Evolutionary conservation across 345 rosid genomes (phyloP).

Genomic region (Salix arbutifolia): DNA sequence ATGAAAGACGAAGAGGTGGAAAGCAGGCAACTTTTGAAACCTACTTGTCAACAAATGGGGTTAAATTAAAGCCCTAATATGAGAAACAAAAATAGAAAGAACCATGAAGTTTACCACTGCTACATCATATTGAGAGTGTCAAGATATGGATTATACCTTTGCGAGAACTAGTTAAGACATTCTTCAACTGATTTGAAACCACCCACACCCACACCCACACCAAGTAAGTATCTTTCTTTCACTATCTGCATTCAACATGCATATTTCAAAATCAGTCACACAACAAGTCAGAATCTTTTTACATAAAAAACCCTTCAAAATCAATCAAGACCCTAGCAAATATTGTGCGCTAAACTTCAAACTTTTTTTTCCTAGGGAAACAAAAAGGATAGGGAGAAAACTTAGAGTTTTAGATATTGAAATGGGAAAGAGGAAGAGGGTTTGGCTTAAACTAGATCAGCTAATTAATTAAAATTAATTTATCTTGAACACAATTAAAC

Average conservation of each 20-base stretch:
- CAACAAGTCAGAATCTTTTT: neutral
- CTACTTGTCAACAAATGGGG: neutral
- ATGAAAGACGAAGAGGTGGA: neutral
- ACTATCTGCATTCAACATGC: neutral
- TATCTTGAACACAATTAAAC: neutral
- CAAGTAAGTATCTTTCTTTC: neutral
- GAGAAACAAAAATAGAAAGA: neutral
- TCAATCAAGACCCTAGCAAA: neutral
- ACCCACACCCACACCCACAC: neutral
- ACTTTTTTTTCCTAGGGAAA: neutral
- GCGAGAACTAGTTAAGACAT: neutral
- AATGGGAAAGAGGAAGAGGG: neutral
- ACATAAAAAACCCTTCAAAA: neutral
- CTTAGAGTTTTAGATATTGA: neutral
- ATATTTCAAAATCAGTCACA: neutral
- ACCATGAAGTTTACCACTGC: neutral
- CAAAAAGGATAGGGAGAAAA: neutral
- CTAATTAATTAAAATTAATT: neutral
- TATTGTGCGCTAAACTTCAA: neutral
- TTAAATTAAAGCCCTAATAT: neutral
- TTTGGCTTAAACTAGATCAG: neutral
- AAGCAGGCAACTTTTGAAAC: neutral
- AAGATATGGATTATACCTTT: neutral
- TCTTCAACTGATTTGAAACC: neutral
- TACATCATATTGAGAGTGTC: neutral